Conservation (phyloP, 495 filamentous ascomycete species). For the Xylaria castorea region DNA sequence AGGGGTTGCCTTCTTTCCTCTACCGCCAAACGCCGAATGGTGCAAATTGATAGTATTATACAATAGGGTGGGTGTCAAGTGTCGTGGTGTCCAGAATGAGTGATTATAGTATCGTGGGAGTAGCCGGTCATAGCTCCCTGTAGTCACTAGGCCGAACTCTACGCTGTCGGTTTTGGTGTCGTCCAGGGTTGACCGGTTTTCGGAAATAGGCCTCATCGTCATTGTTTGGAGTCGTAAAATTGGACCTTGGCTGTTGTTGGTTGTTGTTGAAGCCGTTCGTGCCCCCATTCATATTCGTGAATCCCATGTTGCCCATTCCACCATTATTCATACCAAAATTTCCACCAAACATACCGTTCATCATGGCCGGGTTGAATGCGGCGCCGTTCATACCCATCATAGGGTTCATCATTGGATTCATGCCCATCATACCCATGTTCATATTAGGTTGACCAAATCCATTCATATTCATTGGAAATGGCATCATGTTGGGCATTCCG, state of each 20-base stretch:
- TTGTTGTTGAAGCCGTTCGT: slow-evolving; percentile 50
- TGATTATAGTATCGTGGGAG: background rate
- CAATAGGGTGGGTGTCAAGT: slow-evolving; percentile 8
- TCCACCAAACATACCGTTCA: slow-evolving; percentile 47
- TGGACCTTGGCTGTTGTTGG: slow-evolving; percentile 61
- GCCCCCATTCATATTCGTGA: slow-evolving; percentile 40
- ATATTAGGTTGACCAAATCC: slow-evolving; percentile 49
- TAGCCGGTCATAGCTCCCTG: slow-evolving; percentile 67
- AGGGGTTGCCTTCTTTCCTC: background rate
- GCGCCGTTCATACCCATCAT: slow-evolving; percentile 53
- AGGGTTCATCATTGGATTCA: slow-evolving; percentile 63
- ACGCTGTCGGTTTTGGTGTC: slow-evolving; percentile 80
- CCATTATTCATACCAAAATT: slow-evolving; percentile 56
- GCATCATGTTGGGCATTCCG: slow-evolving; percentile 51
- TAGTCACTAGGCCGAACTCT: slow-evolving; percentile 87
- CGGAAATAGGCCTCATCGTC: slow-evolving; percentile 95
- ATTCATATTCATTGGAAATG: slow-evolving; percentile 49
- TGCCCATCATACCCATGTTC: slow-evolving; percentile 52
- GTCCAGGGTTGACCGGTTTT: slow-evolving; percentile 93
- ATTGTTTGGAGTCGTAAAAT: slow-evolving; percentile 68
- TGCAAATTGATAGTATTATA: slow-evolving; percentile 25
- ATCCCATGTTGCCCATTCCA: slow-evolving; percentile 43
- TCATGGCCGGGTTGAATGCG: slow-evolving; percentile 64
- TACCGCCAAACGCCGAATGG: slow-evolving; percentile 21
- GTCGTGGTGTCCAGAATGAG: background rate